phyloP scores from a whole-genome alignment of 495 filamentous ascomycete genomes.

The Podospora tetraspora region DNA sequence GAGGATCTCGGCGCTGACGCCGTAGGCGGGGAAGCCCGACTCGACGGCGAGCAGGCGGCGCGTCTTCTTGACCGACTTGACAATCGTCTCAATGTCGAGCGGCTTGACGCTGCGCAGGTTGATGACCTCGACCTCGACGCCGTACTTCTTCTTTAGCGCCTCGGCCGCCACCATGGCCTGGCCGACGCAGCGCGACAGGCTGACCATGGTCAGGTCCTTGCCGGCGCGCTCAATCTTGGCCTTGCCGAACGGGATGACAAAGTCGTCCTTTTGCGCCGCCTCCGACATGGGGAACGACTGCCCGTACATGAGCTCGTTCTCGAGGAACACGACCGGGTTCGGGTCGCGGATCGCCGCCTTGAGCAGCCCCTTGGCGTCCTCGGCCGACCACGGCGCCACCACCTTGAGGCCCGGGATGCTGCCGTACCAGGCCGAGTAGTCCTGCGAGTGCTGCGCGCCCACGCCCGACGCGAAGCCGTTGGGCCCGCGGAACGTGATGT shows the following conservation, averaged over 20 bases:
- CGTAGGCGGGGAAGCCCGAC: slow-evolving; percentile 92
- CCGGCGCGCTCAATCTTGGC: slow-evolving; percentile 96
- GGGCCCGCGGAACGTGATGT: slow-evolving; percentile 97
- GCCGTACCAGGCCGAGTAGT: slow-evolving; percentile 97
- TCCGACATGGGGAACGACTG: slow-evolving; percentile 92
- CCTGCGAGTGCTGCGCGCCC: slow-evolving; percentile 95
- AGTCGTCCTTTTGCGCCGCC: slow-evolving; percentile 90
- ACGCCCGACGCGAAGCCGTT: slow-evolving; percentile 97
- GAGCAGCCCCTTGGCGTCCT: slow-evolving; percentile 95
- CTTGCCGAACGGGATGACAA: slow-evolving; percentile 94
- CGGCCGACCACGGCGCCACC: slow-evolving; percentile 87
- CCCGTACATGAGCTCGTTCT: slow-evolving; percentile 98
- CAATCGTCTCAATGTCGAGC: slow-evolving; percentile 87
- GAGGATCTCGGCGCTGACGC: slow-evolving; percentile 85
- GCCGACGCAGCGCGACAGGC: slow-evolving; percentile 90
- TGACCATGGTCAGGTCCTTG: slow-evolving; percentile 93
- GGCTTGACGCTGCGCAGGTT: slow-evolving; percentile 97
- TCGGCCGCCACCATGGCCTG: slow-evolving; percentile 86
- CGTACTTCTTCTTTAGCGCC: slow-evolving; percentile 88
- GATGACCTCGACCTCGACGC: slow-evolving; percentile 92
- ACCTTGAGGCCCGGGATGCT: slow-evolving; percentile 97
- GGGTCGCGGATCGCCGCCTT: slow-evolving; percentile 98
- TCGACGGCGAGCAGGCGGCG: slow-evolving; percentile 86
- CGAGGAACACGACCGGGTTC: slow-evolving; percentile 89
- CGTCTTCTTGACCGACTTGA: slow-evolving; percentile 98